phyloP scores from a whole-genome alignment of 768 basidiomycete genomes.

The Chalciporus piperatus region DNA sequence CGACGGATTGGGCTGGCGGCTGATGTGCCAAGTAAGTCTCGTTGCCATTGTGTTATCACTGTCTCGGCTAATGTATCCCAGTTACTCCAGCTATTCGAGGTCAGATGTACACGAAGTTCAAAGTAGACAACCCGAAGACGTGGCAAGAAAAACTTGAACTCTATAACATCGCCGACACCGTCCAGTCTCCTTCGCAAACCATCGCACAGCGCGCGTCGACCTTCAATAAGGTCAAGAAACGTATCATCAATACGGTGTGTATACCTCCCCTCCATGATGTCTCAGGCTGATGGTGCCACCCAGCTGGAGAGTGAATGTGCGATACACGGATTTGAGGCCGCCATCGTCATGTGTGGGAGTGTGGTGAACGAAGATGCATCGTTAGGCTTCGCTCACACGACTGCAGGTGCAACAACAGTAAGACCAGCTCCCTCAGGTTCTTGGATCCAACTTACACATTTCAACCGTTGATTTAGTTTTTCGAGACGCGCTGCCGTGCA shows the following conservation, averaged over 20 bases:
- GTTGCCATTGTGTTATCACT: too few species aligned
- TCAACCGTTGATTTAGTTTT: not conserved
- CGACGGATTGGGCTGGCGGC: not conserved
- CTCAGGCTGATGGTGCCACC: not conserved
- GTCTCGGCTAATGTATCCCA: not conserved
- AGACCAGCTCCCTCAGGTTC: not conserved
- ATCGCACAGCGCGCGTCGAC: not conserved
- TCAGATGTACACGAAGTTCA: not conserved
- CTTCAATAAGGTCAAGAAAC: not conserved
- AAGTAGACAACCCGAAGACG: not conserved
- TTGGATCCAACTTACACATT: too few species aligned
- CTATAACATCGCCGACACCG: not conserved
- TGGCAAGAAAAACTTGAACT: not conserved
- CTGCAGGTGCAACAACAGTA: not conserved
- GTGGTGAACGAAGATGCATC: too few species aligned
- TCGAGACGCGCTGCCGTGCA: not conserved
- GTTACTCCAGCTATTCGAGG: not conserved
- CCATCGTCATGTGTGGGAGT: constrained; percentile 3
- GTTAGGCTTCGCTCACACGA: not conserved
- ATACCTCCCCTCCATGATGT: not conserved
- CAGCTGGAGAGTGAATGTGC: not conserved
- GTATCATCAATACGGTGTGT: not conserved
- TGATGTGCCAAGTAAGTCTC: not conserved
- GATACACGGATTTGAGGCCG: constrained; percentile 4
- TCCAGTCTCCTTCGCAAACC: not conserved